Base-by-base conservation (phyloP, 2,329 filamentous ascomycete genomes). In the Alternaria metachromatica region DNA sequence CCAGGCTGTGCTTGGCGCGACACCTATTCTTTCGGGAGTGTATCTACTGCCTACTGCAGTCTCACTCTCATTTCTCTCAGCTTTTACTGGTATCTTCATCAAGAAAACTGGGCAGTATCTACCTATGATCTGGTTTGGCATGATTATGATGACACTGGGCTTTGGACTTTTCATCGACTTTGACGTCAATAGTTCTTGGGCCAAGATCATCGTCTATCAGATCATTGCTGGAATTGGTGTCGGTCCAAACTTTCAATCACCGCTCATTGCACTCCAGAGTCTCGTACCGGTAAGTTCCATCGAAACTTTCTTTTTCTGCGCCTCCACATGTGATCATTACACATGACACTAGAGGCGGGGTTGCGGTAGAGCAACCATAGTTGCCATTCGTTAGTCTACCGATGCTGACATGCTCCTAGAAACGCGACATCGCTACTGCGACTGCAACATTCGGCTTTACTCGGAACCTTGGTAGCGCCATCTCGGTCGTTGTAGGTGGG, bases 21-120 rank as follows among this genome's bases (percentile, higher is more conserved):
- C 86, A 0, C 90, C 92, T 0, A 86, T 94, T 37, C 82, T 91
- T 28, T 92, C 89, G 1, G 93, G 93, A 54, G 88, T 94, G 53
- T 93, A 93, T 73, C 79, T 93, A 15, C 84, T 96, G 13, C 90
- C 92, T 0, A 88, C 87, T 65, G 91, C 91, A 9, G 75, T 95
- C 33, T 85, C 89, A 2, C 82, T 93, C 4, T 92, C 91, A 0
- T 67, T 92, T 65, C 76, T 86, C 30, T 92, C 91, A 0, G 86
- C 86, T 7, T 72, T 74, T 4, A 86, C 86, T 0, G 89, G 89
- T 28, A 69, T 89, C 15, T 80, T 82, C 64, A 84, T 85, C 37
- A 77, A 78, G 44, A 84, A 84, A 63, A 82, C 80, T 2, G 83
- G 83, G 15, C 74, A 78, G 48, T 85, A 84, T 68, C 72, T 82